Conservation (phyloP, 495 filamentous ascomycete genomes). For the Rhypophila decipiens region DNA sequence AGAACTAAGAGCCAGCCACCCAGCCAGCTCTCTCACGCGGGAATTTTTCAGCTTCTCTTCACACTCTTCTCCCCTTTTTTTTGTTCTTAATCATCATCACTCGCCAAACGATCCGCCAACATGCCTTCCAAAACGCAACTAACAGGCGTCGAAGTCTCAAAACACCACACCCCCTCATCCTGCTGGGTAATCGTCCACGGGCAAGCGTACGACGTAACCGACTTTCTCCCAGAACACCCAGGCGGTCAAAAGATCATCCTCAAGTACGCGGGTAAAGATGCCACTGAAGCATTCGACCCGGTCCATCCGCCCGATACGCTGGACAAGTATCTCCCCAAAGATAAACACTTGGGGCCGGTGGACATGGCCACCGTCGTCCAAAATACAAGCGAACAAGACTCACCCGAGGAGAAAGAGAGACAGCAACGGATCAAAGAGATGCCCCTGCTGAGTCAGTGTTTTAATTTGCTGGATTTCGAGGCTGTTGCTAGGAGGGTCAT, state of each 20-base stretch:
- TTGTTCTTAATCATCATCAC: too few species aligned
- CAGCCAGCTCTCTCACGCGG: not conserved
- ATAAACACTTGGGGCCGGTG: constrained; percentile 85
- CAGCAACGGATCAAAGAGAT: constrained; percentile 68
- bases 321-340: constrained; percentile 74
- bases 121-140: constrained; percentile 29
- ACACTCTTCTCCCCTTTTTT: too few species aligned
- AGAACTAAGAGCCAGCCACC: not conserved
- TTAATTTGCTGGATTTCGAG: constrained; percentile 94
- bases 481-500: constrained; percentile 78
- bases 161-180: constrained; percentile 61
- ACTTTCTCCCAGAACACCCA: constrained; percentile 65
- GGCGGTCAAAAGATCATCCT: constrained; percentile 75
- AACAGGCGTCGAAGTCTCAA: constrained; percentile 56
- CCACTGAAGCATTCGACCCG: constrained; percentile 75
- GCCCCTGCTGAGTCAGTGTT: constrained; percentile 83
- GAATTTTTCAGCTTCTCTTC: not conserved
- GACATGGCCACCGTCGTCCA: constrained; percentile 84
- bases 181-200: constrained; percentile 77
- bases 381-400: constrained; percentile 57
- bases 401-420: constrained; percentile 72
- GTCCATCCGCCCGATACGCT: constrained; percentile 75
- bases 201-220: constrained; percentile 76
- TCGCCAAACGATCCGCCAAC: too few species aligned
- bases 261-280: constrained; percentile 81